Conservation (phyloP, 1,284 basidiomycete species). For the Pascua guehoae region DNA sequence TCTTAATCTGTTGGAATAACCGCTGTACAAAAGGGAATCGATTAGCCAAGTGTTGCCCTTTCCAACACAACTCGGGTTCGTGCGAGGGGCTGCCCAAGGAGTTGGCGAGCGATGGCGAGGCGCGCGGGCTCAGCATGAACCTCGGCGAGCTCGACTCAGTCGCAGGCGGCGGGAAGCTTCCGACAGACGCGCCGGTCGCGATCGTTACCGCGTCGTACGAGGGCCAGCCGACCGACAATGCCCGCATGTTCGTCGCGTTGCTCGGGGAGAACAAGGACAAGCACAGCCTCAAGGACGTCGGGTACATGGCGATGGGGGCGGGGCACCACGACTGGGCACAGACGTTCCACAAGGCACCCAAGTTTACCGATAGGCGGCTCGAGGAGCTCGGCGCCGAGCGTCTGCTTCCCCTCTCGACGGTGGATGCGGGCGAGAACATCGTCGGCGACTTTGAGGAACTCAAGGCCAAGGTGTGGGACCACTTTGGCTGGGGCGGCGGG, state of each 20-base stretch:
- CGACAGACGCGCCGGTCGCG: conserved; percentile 53
- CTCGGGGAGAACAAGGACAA: not conserved
- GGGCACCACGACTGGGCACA: conserved; percentile 57
- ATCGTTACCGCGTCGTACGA: conserved; percentile 57
- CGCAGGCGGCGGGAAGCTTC: conserved; percentile 41
- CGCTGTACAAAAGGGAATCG: no score
- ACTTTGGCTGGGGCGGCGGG: no score
- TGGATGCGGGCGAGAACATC: not conserved
- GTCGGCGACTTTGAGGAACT: not conserved
- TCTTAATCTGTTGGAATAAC: no score
- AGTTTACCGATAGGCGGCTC: conserved; percentile 50
- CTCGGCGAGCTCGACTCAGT: conserved; percentile 53
- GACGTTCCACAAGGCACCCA: conserved; percentile 56
- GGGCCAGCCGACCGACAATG: conserved; percentile 38
- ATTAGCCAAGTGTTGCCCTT: no score
- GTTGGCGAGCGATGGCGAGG: conserved; percentile 50
- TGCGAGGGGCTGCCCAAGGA: conserved; percentile 56
- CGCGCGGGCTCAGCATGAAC: conserved; percentile 51
- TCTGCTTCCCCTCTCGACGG: conserved; percentile 21
- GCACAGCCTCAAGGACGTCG: conserved; percentile 44
- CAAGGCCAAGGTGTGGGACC: not conserved
- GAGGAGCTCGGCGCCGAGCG: conserved; percentile 49
- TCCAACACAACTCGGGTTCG: no score
- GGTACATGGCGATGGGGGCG: conserved; percentile 56
- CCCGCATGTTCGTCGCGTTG: not conserved